Base-by-base conservation (phyloP, 163 green algal species). In the Chlamydomonas reinhardtii region DNA sequence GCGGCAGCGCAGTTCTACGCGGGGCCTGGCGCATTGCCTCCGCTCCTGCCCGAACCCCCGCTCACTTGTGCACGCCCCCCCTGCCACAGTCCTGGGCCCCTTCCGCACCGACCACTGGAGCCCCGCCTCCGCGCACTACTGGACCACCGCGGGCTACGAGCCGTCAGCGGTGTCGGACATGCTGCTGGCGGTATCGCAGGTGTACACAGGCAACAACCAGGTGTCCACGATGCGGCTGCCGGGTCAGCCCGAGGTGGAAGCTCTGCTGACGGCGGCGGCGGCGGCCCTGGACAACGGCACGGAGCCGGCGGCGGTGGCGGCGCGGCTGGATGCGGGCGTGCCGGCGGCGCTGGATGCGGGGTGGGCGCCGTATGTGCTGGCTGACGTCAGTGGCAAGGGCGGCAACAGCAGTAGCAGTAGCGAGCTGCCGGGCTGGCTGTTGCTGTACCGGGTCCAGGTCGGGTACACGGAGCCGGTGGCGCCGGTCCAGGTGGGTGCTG, bases 101-200 rank as follows among this genome's bases (percentile, higher is more conserved):
- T 81, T 81, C 37, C 71, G 81, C n/a, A 68, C 56, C 14, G 81
- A 87, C 31, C 81, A 87, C 19, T 87, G 71, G 70, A 69, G 43
- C 35, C 25, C 56, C 29, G 70, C 70, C 35, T 31, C 70, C 5
- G 11, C 65, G 35, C 20, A 19, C 56, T n/a, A 68, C 54, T 87
- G 81, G 81, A 68, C 35, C 11, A 29, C 31, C 29, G 59, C 56
- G 2, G 71, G 71, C 31, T 87, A 81, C 39, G 0, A 5, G 8
- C 25, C 65, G 8, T 16, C 34, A 0, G 70, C 59, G 4, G 59
- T 80, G 20, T 5, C 35, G 12, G 11, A 29, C 25, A 66, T 87
- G 71, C 59, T 54, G 59, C 20, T 39, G 4, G 59, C 32, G 4
- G 14, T 87, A 29, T 4, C 17, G 3, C 4, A 22, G 17, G 17